Evolutionary conservation across 1,284 basidiomycete species (phyloP).

Genomic region (Pyrrhoderma lamaoense): DNA sequence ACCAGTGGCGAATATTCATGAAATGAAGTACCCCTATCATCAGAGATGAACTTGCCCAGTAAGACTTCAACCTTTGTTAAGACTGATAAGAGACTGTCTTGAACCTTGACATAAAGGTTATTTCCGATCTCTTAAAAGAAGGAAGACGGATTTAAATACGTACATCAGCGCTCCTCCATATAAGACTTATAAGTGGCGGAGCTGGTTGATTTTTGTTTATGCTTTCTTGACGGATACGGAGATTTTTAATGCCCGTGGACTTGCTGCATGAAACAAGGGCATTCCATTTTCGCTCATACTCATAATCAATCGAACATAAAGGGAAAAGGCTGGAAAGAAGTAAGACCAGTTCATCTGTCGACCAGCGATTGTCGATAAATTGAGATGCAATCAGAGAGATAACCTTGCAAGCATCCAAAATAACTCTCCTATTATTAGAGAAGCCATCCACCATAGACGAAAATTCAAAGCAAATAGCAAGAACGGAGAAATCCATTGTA

Average conservation of each 20-base stretch:
- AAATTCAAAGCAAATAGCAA: conserved; percentile 62
- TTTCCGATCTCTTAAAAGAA: neutral
- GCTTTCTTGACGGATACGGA: too few species aligned
- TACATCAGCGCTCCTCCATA: conserved; percentile 64
- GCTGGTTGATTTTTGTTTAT: too few species aligned
- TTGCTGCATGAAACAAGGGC: conserved; percentile 12
- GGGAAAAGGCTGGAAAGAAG: conserved; percentile 63
- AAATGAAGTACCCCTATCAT: conserved; percentile 1
- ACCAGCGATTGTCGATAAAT: conserved; percentile 46
- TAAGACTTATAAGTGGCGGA: conserved; percentile 36
- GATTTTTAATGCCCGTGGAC: conserved; percentile 20
- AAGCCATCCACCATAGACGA: conserved; percentile 58
- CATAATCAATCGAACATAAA: conserved; percentile 26
- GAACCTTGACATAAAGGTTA: conserved; percentile 35
- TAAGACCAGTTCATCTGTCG: conserved; percentile 48
- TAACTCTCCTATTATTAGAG: conserved; percentile 46
- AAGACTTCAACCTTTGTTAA: conserved; percentile 33
- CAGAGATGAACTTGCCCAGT: conserved; percentile 28
- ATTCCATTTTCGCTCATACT: neutral
- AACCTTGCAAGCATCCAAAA: conserved; percentile 56
- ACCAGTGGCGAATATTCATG: neutral
- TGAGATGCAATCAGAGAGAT: conserved; percentile 37
- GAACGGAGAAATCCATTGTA: conserved; percentile 60
- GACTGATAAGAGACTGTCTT: conserved; percentile 41
- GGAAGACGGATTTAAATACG: conserved; percentile 23